phyloP scores from a whole-genome alignment of 208 protist genomes.

The Wallacemonas sp. region DNA sequence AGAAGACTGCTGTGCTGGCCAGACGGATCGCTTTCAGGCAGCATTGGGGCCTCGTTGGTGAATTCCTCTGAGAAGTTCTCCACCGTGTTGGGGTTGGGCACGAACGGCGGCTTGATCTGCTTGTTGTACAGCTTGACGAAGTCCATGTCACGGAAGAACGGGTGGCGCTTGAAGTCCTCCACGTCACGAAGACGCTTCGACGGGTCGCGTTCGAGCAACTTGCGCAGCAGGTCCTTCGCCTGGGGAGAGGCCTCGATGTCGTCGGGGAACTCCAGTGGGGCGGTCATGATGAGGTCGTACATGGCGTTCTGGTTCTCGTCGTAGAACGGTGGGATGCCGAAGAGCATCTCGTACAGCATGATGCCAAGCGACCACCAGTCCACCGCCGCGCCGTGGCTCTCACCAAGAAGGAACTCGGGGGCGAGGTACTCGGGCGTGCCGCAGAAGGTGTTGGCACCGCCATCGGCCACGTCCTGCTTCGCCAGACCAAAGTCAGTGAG shows the following conservation, averaged over 20 bases:
- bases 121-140: conserved; percentile 53
- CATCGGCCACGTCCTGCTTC: conserved; percentile 65
- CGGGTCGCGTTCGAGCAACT: conserved; percentile 85
- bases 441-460: conserved; percentile 78
- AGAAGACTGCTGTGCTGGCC: conserved; percentile 39
- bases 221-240: conserved; percentile 72
- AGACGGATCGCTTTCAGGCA: conserved; percentile 31
- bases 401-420: conserved; percentile 92
- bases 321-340: conserved; percentile 94
- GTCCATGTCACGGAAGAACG: conserved; percentile 83
- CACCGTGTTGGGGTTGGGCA: conserved; percentile 55
- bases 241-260: conserved; percentile 36
- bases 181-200: conserved; percentile 69
- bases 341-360: conserved; percentile 96
- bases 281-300: conserved; percentile 83
- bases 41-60: conserved; percentile 44
- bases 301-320: conserved; percentile 83
- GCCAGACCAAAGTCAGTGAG: conserved; percentile 92
- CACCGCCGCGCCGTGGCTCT: conserved; percentile 92
- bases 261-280: conserved; percentile 59
- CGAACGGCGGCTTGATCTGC: conserved; percentile 73
- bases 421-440: conserved; percentile 92
- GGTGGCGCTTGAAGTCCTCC: conserved; percentile 82
- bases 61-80: conserved; percentile 87
- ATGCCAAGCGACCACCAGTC: conserved; percentile 98